phyloP scores from a whole-genome alignment of 2,329 filamentous ascomycete genomes.

The Aspergillus alliaceus region DNA sequence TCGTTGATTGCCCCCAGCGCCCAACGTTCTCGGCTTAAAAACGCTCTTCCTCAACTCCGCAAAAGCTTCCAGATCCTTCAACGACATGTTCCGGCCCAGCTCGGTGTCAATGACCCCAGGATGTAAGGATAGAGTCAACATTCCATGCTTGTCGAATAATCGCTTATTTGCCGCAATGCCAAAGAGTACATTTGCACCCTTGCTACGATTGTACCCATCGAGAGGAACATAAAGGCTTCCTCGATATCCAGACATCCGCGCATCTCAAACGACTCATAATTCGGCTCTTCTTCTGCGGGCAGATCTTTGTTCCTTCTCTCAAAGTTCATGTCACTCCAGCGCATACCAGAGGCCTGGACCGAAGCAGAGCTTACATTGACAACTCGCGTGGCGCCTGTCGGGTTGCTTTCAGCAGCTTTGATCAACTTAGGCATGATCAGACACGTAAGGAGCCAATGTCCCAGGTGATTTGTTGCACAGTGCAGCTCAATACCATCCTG shows the following conservation, averaged over 20 bases:
- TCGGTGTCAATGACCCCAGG: background rate
- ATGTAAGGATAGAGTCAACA: background rate
- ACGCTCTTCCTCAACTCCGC: background rate
- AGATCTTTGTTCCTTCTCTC: background rate
- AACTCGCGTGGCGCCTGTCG: background rate
- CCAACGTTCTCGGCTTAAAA: conserved; percentile 2
- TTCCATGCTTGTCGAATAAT: background rate
- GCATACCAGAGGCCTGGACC: background rate
- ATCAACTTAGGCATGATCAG: conserved; percentile 1
- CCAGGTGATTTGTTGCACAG: conserved; percentile 37
- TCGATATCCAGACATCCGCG: background rate
- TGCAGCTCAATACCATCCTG: conserved; percentile 37
- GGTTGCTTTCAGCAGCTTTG: conserved; percentile 23
- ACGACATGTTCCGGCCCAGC: background rate
- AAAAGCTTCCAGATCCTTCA: background rate
- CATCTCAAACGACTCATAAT: background rate
- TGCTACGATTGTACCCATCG: conserved; percentile 1
- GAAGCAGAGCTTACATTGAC: background rate
- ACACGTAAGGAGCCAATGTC: conserved; percentile 31
- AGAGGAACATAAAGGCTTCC: background rate
- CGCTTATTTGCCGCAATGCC: background rate
- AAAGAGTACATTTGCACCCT: background rate
- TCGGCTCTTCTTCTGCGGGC: background rate
- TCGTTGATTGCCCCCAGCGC: conserved; percentile 26
- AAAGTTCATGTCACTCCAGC: background rate